Conservation (phyloP, 345 rosid genomes). For the Nephelium lappaceum region DNA sequence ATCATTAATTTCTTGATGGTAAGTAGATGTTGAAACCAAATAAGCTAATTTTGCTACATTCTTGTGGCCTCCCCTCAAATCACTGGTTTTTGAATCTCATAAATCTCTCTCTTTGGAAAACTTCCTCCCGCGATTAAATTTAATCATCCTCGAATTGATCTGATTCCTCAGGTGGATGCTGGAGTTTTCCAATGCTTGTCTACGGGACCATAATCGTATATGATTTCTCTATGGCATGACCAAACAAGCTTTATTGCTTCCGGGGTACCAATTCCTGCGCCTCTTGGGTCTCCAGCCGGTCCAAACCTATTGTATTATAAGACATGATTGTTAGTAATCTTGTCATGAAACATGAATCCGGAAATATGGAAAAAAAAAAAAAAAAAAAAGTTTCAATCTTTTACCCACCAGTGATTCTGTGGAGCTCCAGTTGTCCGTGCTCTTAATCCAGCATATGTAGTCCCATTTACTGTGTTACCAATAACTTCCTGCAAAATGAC, state of each 20-base stretch:
- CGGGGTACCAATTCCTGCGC: constrained; percentile 97
- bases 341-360: neutral
- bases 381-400: neutral
- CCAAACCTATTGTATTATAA: constrained; percentile 68
- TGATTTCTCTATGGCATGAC: constrained; percentile 97
- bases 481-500: constrained; percentile 70
- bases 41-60: no score
- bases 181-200: constrained; percentile 80
- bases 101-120: neutral
- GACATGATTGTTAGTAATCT: neutral
- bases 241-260: constrained; percentile 97
- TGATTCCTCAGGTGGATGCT: constrained; percentile 58
- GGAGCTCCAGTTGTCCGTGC: constrained; percentile 99
- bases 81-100: neutral
- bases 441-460: constrained; percentile 94
- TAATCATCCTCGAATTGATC: neutral
- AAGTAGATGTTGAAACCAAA: no score
- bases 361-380: neutral
- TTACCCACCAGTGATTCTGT: constrained; percentile 88
- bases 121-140: neutral
- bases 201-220: constrained; percentile 85
- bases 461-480: constrained; percentile 89
- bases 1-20: no score
- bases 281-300: constrained; percentile 97
- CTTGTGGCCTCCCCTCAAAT: no score